phyloP scores from a whole-genome alignment of 345 rosid species.

The Eucalyptus regnans region DNA sequence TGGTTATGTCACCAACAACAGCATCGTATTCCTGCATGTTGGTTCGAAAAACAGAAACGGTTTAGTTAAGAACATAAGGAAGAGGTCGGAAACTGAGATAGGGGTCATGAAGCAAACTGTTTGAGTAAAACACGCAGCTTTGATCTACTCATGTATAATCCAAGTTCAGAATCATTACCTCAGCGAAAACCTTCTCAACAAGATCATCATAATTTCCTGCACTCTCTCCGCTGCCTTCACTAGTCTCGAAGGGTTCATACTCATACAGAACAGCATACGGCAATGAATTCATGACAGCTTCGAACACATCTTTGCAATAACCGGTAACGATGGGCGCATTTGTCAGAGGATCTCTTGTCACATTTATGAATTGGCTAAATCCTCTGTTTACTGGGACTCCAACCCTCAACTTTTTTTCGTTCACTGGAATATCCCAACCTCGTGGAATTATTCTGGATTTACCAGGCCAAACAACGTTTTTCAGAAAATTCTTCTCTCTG shows the following conservation, averaged over 20 bases:
- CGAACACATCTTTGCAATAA: slow-evolving; percentile 23
- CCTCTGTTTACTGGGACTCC: slow-evolving; percentile 20
- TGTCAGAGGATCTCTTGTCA: not conserved
- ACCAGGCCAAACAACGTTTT: slow-evolving; percentile 6
- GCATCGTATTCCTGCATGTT: not conserved
- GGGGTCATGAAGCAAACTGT: not conserved
- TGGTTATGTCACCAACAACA: slow-evolving; percentile 14
- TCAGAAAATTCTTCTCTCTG: not conserved
- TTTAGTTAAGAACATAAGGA: not conserved
- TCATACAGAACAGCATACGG: slow-evolving; percentile 1
- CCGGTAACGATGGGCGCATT: not conserved
- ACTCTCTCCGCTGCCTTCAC: not conserved
- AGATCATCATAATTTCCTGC: slow-evolving; percentile 11
- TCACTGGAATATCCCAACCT: slow-evolving; percentile 7
- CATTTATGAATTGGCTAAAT: slow-evolving; percentile 16
- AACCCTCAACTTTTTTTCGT: slow-evolving; percentile 6
- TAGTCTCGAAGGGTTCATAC: not conserved
- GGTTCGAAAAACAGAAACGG: not conserved
- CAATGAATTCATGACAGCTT: slow-evolving; percentile 6
- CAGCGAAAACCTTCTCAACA: not conserved
- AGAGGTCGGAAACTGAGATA: not conserved
- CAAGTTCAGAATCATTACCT: not conserved
- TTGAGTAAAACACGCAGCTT: not conserved
- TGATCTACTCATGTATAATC: not conserved
- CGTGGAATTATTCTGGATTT: not conserved